These are phyloP conservation scores for Carpinus viminea DNA, from an alignment of 306 rosid genomes.

Conservation along the genomic window DNA sequence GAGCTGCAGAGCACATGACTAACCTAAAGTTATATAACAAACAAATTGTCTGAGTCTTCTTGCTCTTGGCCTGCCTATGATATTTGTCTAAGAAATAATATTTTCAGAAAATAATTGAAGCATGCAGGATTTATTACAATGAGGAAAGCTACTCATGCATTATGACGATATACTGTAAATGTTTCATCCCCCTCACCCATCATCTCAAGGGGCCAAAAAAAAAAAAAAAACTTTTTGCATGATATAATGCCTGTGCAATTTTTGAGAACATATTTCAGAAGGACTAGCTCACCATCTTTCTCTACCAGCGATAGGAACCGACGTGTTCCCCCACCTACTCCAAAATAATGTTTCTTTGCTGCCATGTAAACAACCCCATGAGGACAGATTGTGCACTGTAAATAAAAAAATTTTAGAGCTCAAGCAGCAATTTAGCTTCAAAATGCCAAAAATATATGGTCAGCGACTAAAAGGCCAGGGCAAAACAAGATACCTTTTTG, in stretches of 20 bases:
- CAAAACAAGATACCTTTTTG: slow-evolving; percentile 57
- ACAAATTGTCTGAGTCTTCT: neutral
- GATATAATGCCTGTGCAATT: neutral
- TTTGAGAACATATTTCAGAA: slow-evolving; percentile 4
- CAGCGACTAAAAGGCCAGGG: neutral
- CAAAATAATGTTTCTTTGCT: slow-evolving; percentile 93
- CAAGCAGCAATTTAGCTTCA: slow-evolving; percentile 8
- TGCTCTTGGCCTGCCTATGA: neutral
- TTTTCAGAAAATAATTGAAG: neutral
- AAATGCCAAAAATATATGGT: slow-evolving; percentile 13
- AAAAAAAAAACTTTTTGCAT: neutral
- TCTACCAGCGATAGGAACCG: slow-evolving; percentile 73
- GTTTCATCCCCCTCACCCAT: neutral
- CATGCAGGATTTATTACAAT: neutral
- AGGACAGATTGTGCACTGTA: slow-evolving; percentile 59
- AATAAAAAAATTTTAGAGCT: slow-evolving; percentile 15
- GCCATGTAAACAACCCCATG: slow-evolving; percentile 78
- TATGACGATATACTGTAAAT: neutral
- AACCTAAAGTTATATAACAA: neutral
- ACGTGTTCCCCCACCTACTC: slow-evolving; percentile 91
- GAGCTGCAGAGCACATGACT: neutral
- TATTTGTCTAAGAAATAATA: slow-evolving; percentile 10
- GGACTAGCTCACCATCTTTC: slow-evolving; percentile 67
- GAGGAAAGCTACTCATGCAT: neutral
- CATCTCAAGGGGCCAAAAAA: neutral